Base-by-base conservation (phyloP, 805 yeast genomes). In the Kluyveromyces nonfermentans region DNA sequence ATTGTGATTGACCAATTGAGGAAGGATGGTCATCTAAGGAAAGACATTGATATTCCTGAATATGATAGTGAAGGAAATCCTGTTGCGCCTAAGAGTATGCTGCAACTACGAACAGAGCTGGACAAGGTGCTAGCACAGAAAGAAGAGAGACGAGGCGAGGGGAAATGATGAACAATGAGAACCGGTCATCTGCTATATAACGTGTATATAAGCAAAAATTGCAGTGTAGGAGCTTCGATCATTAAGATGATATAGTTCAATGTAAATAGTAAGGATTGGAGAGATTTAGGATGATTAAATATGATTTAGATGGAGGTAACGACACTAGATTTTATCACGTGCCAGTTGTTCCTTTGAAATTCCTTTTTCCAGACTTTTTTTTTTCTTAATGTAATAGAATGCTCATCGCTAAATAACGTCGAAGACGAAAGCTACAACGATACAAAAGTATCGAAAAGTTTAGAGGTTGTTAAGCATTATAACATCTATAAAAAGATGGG, bases 11-110 rank as follows among this genome's bases (percentile, higher is more conserved):
- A 80, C 38, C 81, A 74, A 49, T 67, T 84, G 46, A 69, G 72
- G 52, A 74, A 78, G 54, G 87, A 82, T 48, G 85, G 86, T 2
- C 72, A 72, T 46, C 66, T 84, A 40, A 71, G 89, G 56, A 55
- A 63, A 1, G 90, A 81, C 52, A 72, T 82, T 36, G 65, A 66
- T 12, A 66, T 81, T 31, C 82, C 82, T 1, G 68, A 75, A 25
- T 74, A 69, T 47, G 77, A 74, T 48, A 67, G 61, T 5, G 68
- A 71, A 16, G 76, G 77, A 16, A 60, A 64, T 22, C 62, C 60
- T 5, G 48, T 60, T 1, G 49, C 61, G 4, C 60, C 62, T 14
- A 49, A 48, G 41, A 46, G 51, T 19, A 46, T 50, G 48, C 33
- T 42, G 28, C 46, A 49, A 8, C 45, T 54, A 10, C 51, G 50